Evolutionary conservation across 2,329 filamentous ascomycete genomes (phyloP).

Genomic region (Ophiostoma pallidulum): DNA sequence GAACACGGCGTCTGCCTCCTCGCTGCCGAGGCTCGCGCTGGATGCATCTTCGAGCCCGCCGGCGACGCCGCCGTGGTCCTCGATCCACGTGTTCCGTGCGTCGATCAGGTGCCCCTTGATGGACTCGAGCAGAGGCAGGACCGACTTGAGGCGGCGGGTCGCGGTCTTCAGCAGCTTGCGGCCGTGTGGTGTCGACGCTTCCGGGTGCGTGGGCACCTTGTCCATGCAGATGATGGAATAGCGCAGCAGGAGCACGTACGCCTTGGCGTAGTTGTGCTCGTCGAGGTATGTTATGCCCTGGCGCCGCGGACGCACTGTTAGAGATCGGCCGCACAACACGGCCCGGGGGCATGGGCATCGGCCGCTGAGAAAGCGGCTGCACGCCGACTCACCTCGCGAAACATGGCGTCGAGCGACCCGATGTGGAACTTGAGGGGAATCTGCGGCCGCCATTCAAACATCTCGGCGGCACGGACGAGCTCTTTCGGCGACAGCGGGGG

Average conservation of each 20-base stretch:
- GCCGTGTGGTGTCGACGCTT: constrained; percentile 57
- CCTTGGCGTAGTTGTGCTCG: constrained; percentile 78
- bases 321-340: too few relatives aligned
- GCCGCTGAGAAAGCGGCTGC: too few relatives aligned
- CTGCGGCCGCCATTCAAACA: constrained; percentile 70
- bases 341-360: too few relatives aligned
- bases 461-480: constrained; percentile 63
- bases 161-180: constrained; percentile 50
- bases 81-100: constrained; percentile 59
- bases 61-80: constrained; percentile 29
- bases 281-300: constrained; percentile 77
- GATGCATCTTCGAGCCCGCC: neutral
- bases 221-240: constrained; percentile 78
- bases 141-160: constrained; percentile 41
- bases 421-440: constrained; percentile 76
- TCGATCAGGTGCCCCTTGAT: constrained; percentile 71
- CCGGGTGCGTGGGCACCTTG: constrained; percentile 65
- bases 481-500: constrained; percentile 64
- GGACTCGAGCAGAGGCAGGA: constrained; percentile 62
- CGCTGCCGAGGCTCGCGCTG: constrained; percentile 25
- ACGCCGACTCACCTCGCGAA: constrained; percentile 68
- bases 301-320: too few relatives aligned
- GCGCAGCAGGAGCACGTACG: constrained; percentile 84
- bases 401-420: constrained; percentile 66
- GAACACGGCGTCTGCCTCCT: constrained; percentile 32